A percentile compares a stretch with the other conserved stretches of the same genome.
phyloP scores from a whole-genome alignment of 805 yeast species.

The Starmerella khaoyaiensis region DNA sequence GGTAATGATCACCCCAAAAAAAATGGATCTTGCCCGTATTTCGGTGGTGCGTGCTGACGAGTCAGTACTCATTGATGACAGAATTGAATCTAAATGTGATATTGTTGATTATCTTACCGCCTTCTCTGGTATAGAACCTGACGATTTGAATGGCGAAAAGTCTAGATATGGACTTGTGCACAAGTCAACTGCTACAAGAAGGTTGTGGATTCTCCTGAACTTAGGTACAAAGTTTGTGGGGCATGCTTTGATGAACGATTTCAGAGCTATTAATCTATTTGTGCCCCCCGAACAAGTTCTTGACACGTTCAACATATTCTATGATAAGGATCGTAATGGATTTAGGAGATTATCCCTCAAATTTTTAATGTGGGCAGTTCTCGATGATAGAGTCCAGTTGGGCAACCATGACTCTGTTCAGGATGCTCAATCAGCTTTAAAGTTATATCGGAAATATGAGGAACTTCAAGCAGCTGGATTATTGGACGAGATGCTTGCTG shows the following conservation, averaged over 20 bases:
- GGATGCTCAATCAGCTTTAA: conserved; percentile 80
- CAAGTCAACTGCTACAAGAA: conserved; percentile 70
- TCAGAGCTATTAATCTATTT: conserved; percentile 80
- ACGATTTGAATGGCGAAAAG: conserved; percentile 62
- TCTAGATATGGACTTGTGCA: conserved; percentile 63
- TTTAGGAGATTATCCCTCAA: conserved; percentile 73
- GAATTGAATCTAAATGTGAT: conserved; percentile 52
- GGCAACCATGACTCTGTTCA: conserved; percentile 96
- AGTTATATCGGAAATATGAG: conserved; percentile 58
- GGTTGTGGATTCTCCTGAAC: conserved; percentile 79
- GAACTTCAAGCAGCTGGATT: conserved; percentile 46
- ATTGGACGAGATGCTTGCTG: conserved; percentile 48
- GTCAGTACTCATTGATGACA: conserved; percentile 67
- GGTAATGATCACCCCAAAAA: conserved; percentile 58
- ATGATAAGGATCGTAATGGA: conserved; percentile 44
- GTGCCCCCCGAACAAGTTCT: conserved; percentile 77
- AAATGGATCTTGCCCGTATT: conserved; percentile 70
- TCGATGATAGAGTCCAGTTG: conserved; percentile 66
- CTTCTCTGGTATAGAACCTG: conserved; percentile 87
- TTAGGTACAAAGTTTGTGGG: conserved; percentile 89
- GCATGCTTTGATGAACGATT: conserved; percentile 83
- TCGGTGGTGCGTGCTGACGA: conserved; percentile 50
- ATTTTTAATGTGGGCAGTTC: conserved; percentile 68
- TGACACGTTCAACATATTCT: conserved; percentile 75
- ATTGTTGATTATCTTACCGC: conserved; percentile 79